These are phyloP conservation scores for Athelia sp. DNA, from an alignment of 1,284 basidiomycete genomes.

Conservation along the genomic window DNA sequence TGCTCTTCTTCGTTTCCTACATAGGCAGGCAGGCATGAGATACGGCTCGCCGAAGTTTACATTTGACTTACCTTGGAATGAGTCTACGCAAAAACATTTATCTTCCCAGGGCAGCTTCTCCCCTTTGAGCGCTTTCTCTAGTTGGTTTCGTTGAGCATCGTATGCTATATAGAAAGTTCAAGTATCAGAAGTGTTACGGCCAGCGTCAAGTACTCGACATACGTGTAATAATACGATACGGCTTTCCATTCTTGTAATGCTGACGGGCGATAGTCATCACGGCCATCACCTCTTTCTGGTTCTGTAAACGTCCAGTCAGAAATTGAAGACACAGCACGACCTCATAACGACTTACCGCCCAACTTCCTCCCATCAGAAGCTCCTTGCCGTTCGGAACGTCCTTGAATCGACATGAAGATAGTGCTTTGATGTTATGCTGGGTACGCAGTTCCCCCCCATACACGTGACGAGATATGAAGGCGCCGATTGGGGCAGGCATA, in stretches of 20 bases:
- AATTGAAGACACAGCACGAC: neutral
- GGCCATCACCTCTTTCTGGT: conserved; percentile 19
- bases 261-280: conserved; percentile 16
- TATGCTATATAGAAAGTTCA: neutral
- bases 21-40: neutral
- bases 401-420: conserved; percentile 17
- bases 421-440: conserved; percentile 5
- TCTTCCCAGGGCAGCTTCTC: neutral
- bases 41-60: neutral
- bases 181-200: conserved; percentile 3
- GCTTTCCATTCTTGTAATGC: conserved; percentile 5
- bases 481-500: conserved; percentile 43
- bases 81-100: conserved; percentile 3
- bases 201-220: neutral
- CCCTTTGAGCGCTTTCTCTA: neutral
- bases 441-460: conserved; percentile 28
- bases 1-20: conserved; percentile 34
- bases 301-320: conserved; percentile 8
- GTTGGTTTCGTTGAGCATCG: conserved; percentile 1
- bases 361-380: conserved; percentile 15
- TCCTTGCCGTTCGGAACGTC: conserved; percentile 23
- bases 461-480: conserved; percentile 40
- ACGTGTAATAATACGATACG: conserved; percentile 23
- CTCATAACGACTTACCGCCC: conserved; percentile 17
- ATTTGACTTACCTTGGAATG: conserved; percentile 1